Percentiles rank a stretch among this genome's conserved stretches.
These are phyloP conservation scores for Aspergillus ustus DNA, from an alignment of 2,329 filamentous ascomycete genomes.

Conservation along the genomic window DNA sequence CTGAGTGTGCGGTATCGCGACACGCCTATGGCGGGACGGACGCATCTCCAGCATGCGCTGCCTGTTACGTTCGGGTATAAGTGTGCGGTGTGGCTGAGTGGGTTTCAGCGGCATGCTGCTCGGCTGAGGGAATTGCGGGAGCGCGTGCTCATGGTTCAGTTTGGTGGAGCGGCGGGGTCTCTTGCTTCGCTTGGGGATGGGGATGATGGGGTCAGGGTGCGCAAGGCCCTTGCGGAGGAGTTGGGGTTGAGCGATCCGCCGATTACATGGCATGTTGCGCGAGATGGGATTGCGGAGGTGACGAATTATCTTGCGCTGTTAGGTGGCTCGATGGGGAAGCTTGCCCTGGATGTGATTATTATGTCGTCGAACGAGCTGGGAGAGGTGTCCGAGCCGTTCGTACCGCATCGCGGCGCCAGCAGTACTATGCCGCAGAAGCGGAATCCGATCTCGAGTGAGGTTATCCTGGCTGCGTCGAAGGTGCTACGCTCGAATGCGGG, in stretches of 20 bases:
- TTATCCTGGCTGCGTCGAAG: slow-evolving; percentile 60
- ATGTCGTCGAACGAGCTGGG: slow-evolving; percentile 63
- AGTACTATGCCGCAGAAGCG: slow-evolving; percentile 65
- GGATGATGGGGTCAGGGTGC: slow-evolving; percentile 54
- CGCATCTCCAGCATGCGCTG: slow-evolving; percentile 62
- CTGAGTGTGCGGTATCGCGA: slow-evolving; percentile 55
- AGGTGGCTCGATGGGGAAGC: slow-evolving; percentile 59
- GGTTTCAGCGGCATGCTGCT: slow-evolving; percentile 54
- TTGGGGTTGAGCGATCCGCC: slow-evolving; percentile 54
- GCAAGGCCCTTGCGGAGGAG: slow-evolving; percentile 55
- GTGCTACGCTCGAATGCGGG: slow-evolving; percentile 58
- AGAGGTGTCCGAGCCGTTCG: slow-evolving; percentile 61
- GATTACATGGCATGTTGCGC: slow-evolving; percentile 63
- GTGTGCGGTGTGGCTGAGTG: slow-evolving; percentile 59
- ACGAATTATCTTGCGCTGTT: slow-evolving; percentile 59
- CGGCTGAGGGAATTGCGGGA: slow-evolving; percentile 53
- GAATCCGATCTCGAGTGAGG: slow-evolving; percentile 63
- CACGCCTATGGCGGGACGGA: slow-evolving; percentile 62
- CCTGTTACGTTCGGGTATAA: slow-evolving; percentile 64
- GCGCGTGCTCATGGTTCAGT: slow-evolving; percentile 58
- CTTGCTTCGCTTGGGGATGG: slow-evolving; percentile 57
- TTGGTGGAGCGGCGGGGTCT: slow-evolving; percentile 61
- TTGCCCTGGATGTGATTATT: slow-evolving; percentile 61
- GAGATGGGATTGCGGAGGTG: slow-evolving; percentile 60
- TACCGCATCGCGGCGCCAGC: slow-evolving; percentile 58